Percentiles rank a stretch among this genome's conserved stretches.
Conservation (phyloP, 1,284 basidiomycete species). For the Apiotrichum porosum region DNA sequence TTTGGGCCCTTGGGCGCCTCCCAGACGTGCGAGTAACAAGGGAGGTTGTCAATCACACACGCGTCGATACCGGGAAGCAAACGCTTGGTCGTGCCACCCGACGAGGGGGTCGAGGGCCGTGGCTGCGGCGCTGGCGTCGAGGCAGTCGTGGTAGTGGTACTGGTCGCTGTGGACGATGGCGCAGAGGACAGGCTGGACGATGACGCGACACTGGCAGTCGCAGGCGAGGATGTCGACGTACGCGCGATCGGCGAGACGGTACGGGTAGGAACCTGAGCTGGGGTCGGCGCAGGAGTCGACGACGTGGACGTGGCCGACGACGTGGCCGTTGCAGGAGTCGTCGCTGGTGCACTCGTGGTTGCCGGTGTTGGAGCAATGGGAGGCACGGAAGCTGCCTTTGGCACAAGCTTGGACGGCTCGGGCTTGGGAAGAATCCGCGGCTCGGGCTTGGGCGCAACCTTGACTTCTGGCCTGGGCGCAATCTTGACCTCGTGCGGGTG, state of each 20-base stretch:
- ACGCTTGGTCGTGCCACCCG: conserved; percentile 24
- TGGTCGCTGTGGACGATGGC: conserved; percentile 1
- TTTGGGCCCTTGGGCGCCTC: conserved; percentile 20
- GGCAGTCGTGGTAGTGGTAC: conserved; percentile 4
- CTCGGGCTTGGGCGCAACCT: neutral
- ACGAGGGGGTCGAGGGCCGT: conserved; percentile 6
- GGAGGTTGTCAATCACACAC: conserved; percentile 43
- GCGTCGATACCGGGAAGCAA: conserved; percentile 40
- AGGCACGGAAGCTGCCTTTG: neutral
- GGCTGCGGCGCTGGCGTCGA: neutral
- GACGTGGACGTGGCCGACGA: neutral
- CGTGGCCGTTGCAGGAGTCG: neutral
- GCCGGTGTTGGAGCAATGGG: neutral
- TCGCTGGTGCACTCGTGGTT: conserved; percentile 1
- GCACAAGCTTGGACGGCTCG: neutral
- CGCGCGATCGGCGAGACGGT: conserved; percentile 15
- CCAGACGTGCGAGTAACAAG: conserved; percentile 37
- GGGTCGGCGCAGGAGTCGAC: neutral
- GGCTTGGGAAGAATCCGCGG: neutral
- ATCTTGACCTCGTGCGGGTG: neutral
- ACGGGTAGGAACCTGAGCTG: conserved; percentile 1
- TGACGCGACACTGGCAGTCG: neutral
- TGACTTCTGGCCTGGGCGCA: neutral
- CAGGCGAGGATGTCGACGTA: conserved; percentile 9
- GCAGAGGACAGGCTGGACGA: conserved; percentile 1